phyloP scores from a whole-genome alignment of 306 rosid species.

The Coriaria nepalensis region DNA sequence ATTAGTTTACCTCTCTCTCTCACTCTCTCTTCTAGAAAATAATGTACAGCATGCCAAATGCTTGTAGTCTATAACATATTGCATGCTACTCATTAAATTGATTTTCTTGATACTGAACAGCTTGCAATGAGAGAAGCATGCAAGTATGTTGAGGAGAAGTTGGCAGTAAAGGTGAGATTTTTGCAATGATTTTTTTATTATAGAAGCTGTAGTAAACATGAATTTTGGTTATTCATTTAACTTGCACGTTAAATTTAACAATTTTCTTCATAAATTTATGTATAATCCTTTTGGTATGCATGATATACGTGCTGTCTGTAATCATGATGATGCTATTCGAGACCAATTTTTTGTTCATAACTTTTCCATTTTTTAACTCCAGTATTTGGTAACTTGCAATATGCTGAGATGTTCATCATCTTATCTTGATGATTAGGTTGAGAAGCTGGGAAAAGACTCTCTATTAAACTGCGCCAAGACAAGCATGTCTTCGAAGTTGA shows the following conservation, averaged over 20 bases:
- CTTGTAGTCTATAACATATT: background rate
- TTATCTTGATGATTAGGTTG: conserved; percentile 44
- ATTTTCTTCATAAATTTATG: no score
- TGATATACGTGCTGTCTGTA: no score
- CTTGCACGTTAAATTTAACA: background rate
- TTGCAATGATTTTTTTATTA: background rate
- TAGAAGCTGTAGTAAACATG: conserved; percentile 5
- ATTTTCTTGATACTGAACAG: conserved; percentile 24
- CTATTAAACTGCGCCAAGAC: conserved; percentile 89
- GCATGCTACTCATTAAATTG: background rate
- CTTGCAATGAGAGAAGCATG: conserved; percentile 99
- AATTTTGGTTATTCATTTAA: background rate
- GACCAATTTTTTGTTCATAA: no score
- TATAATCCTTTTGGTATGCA: no score
- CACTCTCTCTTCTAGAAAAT: no score
- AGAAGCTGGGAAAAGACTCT: conserved; percentile 83
- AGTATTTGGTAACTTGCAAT: no score
- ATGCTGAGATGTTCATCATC: background rate
- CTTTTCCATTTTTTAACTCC: no score
- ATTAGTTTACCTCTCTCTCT: no score
- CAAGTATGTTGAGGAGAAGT: conserved; percentile 75
- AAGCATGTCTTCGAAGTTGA: conserved; percentile 98
- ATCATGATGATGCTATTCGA: no score
- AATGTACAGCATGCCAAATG: background rate
- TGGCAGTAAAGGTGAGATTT: conserved; percentile 56